Evolutionary conservation across 495 filamentous ascomycete species (phyloP), one percentile per base, ranked within the genome.

Genomic region (Penicillium ochrochloron): DNA sequence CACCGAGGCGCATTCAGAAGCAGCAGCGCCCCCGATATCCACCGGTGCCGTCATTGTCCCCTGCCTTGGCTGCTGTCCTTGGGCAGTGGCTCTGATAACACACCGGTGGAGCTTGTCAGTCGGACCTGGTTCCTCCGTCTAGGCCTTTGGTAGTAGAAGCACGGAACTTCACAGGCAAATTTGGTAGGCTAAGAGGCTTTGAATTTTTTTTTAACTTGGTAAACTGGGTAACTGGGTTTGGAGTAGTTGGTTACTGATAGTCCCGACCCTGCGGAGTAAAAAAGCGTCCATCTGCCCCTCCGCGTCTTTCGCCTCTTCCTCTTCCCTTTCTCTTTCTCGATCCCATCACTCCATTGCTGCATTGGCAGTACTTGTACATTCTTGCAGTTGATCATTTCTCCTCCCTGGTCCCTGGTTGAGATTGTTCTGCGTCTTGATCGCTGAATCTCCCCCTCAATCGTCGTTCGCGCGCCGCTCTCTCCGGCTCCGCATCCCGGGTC

Each of bases 31-130:
- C 56, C 63, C 42, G 34, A 27, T 54, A 55, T 65, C 68, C 65
- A 63, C 62, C 27, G 33, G 57, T 61, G 62, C 62, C 68, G 65
- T 67, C 62, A 64, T 67, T 59, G 64, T 55, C 37, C 58, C 58
- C 62, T 67, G 57, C 58, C 57, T 57, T 59, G 51, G 54, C 56
- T 44, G 6, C 42, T 44, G n/a, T 35, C 33, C 33, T 35, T 11
- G 11, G 11, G 33, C 11, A 2, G n/a, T 44, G 9, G 44, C 14
- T 41, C 33, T 37, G n/a, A 57, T 57, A 57, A 19, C 34, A 50
- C 25, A 31, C 29, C 33, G 19, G 60, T 62, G 60, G 60, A 62
- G 50, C 60, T 61, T 61, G 37, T 62, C 60, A 62, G 19, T 52
- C 34, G 53, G 53, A 56, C 53, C 21, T 41, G 54, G 31, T 52